phyloP scores from a whole-genome alignment of 164 flowering plant species.

The Berberis thunbergii region DNA sequence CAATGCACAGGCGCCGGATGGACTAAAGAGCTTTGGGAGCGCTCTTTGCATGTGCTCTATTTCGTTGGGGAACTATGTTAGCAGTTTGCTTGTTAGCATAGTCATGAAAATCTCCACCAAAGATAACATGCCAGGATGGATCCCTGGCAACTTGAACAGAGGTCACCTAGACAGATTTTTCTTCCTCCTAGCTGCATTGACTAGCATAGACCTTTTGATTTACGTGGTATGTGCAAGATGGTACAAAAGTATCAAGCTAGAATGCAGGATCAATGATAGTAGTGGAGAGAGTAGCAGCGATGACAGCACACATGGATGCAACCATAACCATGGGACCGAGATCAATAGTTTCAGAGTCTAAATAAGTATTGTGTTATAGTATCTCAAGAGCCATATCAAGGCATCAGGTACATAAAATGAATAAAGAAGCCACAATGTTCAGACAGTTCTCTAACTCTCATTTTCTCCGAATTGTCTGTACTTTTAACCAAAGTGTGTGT shows the following conservation, averaged over 20 bases:
- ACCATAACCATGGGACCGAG: background rate
- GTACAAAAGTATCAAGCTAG: conserved; percentile 61
- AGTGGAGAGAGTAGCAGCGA: background rate
- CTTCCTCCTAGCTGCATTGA: conserved; percentile 71
- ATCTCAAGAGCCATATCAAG: background rate
- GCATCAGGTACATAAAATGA: background rate
- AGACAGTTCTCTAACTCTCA: background rate
- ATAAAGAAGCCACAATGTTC: conserved; percentile 3
- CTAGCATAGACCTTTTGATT: conserved; percentile 43
- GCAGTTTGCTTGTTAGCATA: conserved; percentile 65
- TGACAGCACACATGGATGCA: background rate
- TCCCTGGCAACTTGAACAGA: conserved; percentile 79
- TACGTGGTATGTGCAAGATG: conserved; percentile 61
- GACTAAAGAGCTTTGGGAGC: conserved; percentile 88
- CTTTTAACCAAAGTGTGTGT: conserved; percentile 6
- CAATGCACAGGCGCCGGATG: conserved; percentile 83
- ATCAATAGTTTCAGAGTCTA: conserved; percentile 4
- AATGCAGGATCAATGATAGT: conserved; percentile 4
- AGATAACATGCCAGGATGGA: conserved; percentile 79
- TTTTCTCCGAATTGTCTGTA: background rate
- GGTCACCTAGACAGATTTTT: conserved; percentile 86
- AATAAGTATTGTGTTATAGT: background rate
- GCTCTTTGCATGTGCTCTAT: conserved; percentile 94
- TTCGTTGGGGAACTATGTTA: conserved; percentile 82
- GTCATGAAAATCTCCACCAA: conserved; percentile 70